These are phyloP conservation scores for Exophiala oligosperma DNA, from an alignment of 2,329 filamentous ascomycete genomes.

Conservation along the genomic window DNA sequence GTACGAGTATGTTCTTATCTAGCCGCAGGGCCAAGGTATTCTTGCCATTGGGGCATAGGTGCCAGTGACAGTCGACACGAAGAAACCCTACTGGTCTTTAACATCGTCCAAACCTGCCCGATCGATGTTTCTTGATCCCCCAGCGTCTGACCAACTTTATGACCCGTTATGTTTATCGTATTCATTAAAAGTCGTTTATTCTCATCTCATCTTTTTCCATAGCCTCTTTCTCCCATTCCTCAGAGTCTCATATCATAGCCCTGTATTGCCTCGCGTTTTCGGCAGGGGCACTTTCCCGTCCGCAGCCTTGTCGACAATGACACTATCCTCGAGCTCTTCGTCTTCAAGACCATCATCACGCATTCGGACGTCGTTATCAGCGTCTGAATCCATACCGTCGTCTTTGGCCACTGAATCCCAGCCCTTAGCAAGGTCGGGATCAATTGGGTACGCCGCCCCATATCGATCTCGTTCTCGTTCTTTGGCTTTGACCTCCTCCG, in stretches of 20 bases:
- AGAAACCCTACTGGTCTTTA: too few relatives aligned
- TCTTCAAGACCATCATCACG: slow-evolving; percentile 21
- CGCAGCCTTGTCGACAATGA: slow-evolving; percentile 3
- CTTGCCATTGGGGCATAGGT: too few relatives aligned
- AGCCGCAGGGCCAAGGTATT: too few relatives aligned
- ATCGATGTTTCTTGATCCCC: too few relatives aligned
- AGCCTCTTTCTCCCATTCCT: neutral
- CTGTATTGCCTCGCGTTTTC: slow-evolving; percentile 10
- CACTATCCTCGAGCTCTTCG: slow-evolving; percentile 27
- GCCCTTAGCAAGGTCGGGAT: slow-evolving; percentile 16
- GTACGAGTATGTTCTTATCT: too few relatives aligned
- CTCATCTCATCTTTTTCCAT: neutral
- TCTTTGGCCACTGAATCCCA: slow-evolving; percentile 22
- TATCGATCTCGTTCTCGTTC: slow-evolving; percentile 22
- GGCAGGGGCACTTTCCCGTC: slow-evolving; percentile 15
- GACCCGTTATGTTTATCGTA: too few relatives aligned
- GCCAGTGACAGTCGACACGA: too few relatives aligned
- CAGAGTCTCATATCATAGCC: neutral
- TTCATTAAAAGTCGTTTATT: neutral
- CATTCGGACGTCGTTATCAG: slow-evolving; percentile 26
- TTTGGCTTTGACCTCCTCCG: slow-evolving; percentile 25
- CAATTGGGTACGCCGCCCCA: neutral
- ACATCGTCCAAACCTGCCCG: too few relatives aligned
- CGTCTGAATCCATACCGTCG: slow-evolving; percentile 13
- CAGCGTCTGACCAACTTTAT: too few relatives aligned